phyloP scores from a whole-genome alignment of 2,329 filamentous ascomycete species.

The Botrytis elliptica region DNA sequence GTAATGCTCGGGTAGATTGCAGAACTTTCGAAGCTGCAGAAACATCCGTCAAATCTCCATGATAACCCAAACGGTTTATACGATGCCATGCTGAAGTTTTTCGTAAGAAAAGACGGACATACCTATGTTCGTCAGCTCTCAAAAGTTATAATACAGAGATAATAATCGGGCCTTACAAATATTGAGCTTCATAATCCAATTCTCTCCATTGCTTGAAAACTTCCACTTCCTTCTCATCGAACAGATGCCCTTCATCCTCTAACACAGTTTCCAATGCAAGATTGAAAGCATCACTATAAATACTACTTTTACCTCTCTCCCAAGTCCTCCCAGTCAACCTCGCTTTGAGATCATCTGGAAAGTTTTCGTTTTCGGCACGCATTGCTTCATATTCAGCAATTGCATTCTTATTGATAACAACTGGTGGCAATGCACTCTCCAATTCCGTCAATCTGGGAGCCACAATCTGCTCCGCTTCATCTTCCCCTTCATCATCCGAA shows the following conservation, averaged over 20 bases:
- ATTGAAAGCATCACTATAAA: slow-evolving; percentile 98
- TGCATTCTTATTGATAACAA: slow-evolving; percentile 66
- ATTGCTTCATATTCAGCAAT: slow-evolving; percentile 78
- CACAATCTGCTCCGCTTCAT: slow-evolving; percentile 28
- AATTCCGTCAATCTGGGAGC: slow-evolving; percentile 59
- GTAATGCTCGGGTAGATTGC: slow-evolving; percentile 58
- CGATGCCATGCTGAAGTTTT: slow-evolving; percentile 94
- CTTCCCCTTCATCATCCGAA: slow-evolving; percentile 40
- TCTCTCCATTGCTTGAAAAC: slow-evolving; percentile 75
- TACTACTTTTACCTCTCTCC: slow-evolving; percentile 77
- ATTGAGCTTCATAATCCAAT: slow-evolving; percentile 82
- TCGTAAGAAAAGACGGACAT: slow-evolving; percentile 87
- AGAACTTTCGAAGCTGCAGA: slow-evolving; percentile 63
- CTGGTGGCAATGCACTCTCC: slow-evolving; percentile 67
- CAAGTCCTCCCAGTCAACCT: slow-evolving; percentile 61
- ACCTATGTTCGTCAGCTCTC: slow-evolving; percentile 50
- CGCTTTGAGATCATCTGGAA: slow-evolving; percentile 45
- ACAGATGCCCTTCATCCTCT: slow-evolving; percentile 83
- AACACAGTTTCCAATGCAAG: slow-evolving; percentile 86
- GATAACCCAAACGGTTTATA: slow-evolving; percentile 72
- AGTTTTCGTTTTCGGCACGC: slow-evolving; percentile 39
- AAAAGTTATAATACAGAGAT: neutral
- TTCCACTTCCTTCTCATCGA: slow-evolving; percentile 72
- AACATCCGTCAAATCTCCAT: slow-evolving; percentile 78
- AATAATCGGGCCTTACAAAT: slow-evolving; percentile 61